Evolutionary conservation across 768 basidiomycete species (phyloP), one percentile per base, ranked within the genome.

Genomic region (Russula sp.): DNA sequence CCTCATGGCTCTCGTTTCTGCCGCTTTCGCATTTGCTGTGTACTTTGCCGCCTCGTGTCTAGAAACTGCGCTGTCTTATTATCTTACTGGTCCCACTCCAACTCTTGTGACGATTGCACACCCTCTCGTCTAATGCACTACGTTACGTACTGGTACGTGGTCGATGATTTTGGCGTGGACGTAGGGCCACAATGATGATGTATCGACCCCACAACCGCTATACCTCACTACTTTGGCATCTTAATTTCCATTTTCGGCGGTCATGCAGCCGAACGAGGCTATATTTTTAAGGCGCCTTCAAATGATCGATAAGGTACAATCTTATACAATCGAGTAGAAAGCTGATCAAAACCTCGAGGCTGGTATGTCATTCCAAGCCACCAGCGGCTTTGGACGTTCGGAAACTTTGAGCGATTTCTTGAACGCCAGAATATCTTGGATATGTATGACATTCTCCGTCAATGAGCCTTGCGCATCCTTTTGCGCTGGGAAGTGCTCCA

Each of bases 351-450:
- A 78, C 64, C 78, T 85, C 2, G 86, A 71, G 7, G 74, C 70
- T 20, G 87, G 87, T 56, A 89, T 75, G 74, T 91, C 90, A 38
- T 81, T 82, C 88, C 88, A 91, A 54, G 83, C 74, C 1, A 85
- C 85, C 65, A 93, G 75, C 2, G 91, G 85, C 42, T 77, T 78
- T n/a, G 88, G 81, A 63, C 79, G 79, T 32, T 78, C 77, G 5
- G 87, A 81, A 18, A 78, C 72, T 45, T 71, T 69, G 54, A 95
- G 73, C 9, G 77, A 72, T 34, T 79, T 77, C 72, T 83, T 91
- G 78, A 93, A 93, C 32, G 72, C 74, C 61, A 81, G 76, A 36
- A 84, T 70, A 68, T 93, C 86, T 60, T 86, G 72, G 58, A 96
- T 82, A 66, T 80, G 81, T 9, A 80, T 80, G 7, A 82, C 87